Evolutionary conservation across 2,329 filamentous ascomycete genomes (phyloP).

Genomic region (Cercospora berteroae): DNA sequence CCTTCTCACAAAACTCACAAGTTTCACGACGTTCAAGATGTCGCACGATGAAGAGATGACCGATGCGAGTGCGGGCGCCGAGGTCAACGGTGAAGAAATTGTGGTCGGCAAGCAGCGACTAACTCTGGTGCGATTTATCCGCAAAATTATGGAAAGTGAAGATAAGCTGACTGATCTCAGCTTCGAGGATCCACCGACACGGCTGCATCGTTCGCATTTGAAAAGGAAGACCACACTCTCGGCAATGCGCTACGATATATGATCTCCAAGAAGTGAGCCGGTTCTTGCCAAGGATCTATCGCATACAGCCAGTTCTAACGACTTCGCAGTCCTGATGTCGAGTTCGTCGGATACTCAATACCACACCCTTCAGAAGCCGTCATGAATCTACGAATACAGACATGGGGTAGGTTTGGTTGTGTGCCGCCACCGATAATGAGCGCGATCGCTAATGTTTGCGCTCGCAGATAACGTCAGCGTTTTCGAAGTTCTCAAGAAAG

Average conservation of each 20-base stretch:
- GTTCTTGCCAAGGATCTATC: background rate
- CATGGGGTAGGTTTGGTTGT: slow-evolving; percentile 68
- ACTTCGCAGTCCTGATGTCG: slow-evolving; percentile 74
- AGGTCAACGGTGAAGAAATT: slow-evolving; percentile 40
- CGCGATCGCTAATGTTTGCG: background rate
- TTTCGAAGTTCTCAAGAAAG: slow-evolving; percentile 84
- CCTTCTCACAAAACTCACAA: background rate
- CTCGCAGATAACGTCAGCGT: slow-evolving; percentile 71
- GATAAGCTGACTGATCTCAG: slow-evolving; percentile 48
- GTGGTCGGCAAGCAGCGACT: slow-evolving; percentile 45
- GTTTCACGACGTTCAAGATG: slow-evolving; percentile 16
- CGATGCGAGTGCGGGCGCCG: slow-evolving; percentile 45
- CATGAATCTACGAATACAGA: slow-evolving; percentile 97
- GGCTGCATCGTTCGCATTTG: slow-evolving; percentile 92
- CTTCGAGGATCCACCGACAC: slow-evolving; percentile 79
- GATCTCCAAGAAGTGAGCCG: slow-evolving; percentile 93
- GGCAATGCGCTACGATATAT: slow-evolving; percentile 92
- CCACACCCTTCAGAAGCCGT: slow-evolving; percentile 93
- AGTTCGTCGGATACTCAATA: slow-evolving; percentile 97
- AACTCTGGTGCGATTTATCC: slow-evolving; percentile 39
- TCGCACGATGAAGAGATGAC: slow-evolving; percentile 39
- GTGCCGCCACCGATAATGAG: background rate
- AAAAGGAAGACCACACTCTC: slow-evolving; percentile 89
- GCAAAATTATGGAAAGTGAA: background rate
- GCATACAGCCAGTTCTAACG: slow-evolving; percentile 1